These are phyloP conservation scores for Termitomyces sp. DNA, from an alignment of 768 basidiomycete genomes.

Conservation along the genomic window DNA sequence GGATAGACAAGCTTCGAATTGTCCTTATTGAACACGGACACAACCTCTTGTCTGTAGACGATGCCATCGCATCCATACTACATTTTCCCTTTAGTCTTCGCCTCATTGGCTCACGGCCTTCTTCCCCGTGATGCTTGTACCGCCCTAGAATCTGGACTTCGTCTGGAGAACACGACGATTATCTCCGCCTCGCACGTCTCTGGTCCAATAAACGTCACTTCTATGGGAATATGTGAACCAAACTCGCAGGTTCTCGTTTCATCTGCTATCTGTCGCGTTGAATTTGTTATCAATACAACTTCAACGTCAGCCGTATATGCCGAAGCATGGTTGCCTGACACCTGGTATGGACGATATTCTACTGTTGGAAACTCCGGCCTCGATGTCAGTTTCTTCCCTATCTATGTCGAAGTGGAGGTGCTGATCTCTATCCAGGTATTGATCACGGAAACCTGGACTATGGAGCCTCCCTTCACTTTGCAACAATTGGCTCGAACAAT, in stretches of 20 bases:
- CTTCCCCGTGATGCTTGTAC: constrained; percentile 3
- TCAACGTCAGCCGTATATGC: background rate
- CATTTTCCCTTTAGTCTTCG: background rate
- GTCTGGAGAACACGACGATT: constrained; percentile 7
- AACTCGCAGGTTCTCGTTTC: background rate
- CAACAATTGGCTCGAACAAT: constrained; percentile 12
- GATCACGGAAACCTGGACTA: constrained; percentile 8
- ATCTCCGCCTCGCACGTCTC: constrained; percentile 3
- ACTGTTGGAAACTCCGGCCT: constrained; percentile 6
- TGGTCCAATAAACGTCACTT: background rate
- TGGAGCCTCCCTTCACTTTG: constrained; percentile 11
- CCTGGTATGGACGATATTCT: constrained; percentile 8
- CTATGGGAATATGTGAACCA: background rate
- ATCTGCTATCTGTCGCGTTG: constrained; percentile 4
- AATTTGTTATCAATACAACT: constrained; percentile 7
- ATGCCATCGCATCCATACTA: background rate
- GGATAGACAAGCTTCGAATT: background rate
- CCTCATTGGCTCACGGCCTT: background rate
- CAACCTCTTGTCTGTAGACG: background rate
- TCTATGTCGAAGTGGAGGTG: background rate
- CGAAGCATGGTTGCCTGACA: constrained; percentile 11
- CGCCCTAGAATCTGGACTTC: background rate
- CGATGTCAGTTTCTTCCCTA: constrained; percentile 1
- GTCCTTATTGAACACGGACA: background rate
- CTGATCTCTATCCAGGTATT: background rate